phyloP scores from a whole-genome alignment of 345 rosid species.

The Gossypium bickii region DNA sequence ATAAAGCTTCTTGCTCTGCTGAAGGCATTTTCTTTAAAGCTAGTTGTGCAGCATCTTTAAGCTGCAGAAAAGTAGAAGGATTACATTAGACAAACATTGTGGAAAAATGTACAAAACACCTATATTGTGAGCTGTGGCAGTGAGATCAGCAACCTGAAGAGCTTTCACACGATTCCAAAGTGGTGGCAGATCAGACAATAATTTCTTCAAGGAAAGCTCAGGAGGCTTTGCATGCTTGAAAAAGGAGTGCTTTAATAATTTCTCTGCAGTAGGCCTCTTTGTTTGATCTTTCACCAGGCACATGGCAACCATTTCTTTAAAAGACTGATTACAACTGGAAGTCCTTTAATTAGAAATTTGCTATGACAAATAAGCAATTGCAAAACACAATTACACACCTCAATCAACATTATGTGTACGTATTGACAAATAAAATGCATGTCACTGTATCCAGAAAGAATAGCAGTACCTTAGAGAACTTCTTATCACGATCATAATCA shows the following conservation, averaged over 20 bases:
- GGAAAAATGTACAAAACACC: constrained; percentile 11
- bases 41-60: constrained; percentile 90
- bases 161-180: constrained; percentile 94
- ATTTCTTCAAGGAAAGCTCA: constrained; percentile 67
- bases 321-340: constrained; percentile 96
- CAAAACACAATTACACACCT: neutral
- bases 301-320: constrained; percentile 99
- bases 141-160: constrained; percentile 57
- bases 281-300: constrained; percentile 38
- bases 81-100: constrained; percentile 13
- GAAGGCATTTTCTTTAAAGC: constrained; percentile 92
- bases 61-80: constrained; percentile 38
- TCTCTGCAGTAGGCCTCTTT: too few relatives aligned
- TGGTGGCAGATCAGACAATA: constrained; percentile 79
- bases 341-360: constrained; percentile 71
- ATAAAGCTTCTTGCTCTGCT: constrained; percentile 89
- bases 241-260: too few relatives aligned
- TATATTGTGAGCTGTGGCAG: constrained; percentile 1
- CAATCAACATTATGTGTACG: constrained; percentile 3
- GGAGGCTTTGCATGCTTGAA: constrained; percentile 80
- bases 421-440: neutral
- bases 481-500: constrained; percentile 96
- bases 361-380: constrained; percentile 11
- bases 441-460: neutral
- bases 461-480: constrained; percentile 87